Conservation (phyloP, 257 asterid genomes). For the Solanum sejunctum region DNA sequence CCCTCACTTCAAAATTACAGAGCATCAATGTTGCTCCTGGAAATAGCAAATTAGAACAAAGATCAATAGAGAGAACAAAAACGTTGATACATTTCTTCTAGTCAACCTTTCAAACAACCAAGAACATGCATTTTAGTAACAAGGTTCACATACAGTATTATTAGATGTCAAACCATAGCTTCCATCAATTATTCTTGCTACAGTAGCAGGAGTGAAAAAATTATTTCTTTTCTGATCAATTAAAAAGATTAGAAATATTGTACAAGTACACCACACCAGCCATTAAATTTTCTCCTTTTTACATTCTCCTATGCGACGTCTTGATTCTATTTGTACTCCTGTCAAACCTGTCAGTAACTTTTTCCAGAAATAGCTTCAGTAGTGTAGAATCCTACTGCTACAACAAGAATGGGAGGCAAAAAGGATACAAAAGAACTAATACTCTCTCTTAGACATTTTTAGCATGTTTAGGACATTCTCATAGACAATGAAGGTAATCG, state of each 20-base stretch:
- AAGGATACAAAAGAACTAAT: slow-evolving; percentile 4
- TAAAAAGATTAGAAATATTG: not conserved
- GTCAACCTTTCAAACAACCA: not conserved
- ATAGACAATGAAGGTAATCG: slow-evolving; percentile 83
- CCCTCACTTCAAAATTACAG: not conserved
- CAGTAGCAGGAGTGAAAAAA: not conserved
- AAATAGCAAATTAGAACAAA: not conserved
- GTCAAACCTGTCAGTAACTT: not conserved
- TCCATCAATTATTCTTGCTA: not conserved
- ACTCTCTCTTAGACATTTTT: slow-evolving; percentile 34
- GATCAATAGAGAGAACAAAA: not conserved
- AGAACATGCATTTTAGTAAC: not conserved
- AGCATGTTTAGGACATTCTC: slow-evolving; percentile 77
- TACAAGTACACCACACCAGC: not conserved
- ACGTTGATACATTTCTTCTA: not conserved
- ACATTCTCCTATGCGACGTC: not conserved
- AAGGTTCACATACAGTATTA: not conserved
- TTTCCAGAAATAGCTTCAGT: slow-evolving; percentile 11
- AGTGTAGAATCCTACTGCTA: not conserved
- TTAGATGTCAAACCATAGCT: not conserved
- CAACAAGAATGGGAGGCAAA: not conserved
- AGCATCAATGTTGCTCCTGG: not conserved
- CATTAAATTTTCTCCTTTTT: not conserved
- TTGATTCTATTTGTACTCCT: not conserved
- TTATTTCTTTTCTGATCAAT: not conserved